Evolutionary conservation across 139 green algal genomes (phyloP).

Genomic region (Closterium sp.): DNA sequence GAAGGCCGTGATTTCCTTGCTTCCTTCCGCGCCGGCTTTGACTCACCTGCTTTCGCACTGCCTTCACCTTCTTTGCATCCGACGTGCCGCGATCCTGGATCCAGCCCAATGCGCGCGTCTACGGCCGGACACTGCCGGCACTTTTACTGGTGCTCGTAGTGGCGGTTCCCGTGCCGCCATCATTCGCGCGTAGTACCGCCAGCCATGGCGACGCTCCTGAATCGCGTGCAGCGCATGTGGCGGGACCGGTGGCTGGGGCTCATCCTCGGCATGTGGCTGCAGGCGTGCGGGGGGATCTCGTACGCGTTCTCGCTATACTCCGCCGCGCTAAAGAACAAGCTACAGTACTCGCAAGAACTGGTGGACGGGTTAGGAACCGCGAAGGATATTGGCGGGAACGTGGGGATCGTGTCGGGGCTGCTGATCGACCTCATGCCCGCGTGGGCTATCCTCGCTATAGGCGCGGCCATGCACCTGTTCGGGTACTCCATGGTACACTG

Average conservation of each 20-base stretch:
- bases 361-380: slow-evolving; percentile 40
- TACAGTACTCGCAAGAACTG: slow-evolving; percentile 27
- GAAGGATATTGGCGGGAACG: slow-evolving; percentile 45
- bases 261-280: slow-evolving; percentile 32
- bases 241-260: slow-evolving; percentile 31
- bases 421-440: slow-evolving; percentile 38
- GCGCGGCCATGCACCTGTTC: slow-evolving; percentile 29
- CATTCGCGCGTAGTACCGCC: neutral
- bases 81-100: neutral
- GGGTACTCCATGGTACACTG: slow-evolving; percentile 40
- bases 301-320: slow-evolving; percentile 52
- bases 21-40: neutral
- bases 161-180: neutral
- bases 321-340: slow-evolving; percentile 28
- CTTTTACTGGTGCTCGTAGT: neutral
- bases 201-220: neutral
- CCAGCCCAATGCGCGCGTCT: neutral
- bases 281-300: slow-evolving; percentile 34
- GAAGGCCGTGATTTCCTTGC: neutral
- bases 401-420: slow-evolving; percentile 45
- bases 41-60: too few relatives aligned
- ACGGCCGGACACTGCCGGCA: too few relatives aligned
- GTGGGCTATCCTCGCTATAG: slow-evolving; percentile 36
- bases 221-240: slow-evolving; percentile 8
- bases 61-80: neutral